Percentiles rank a stretch among this genome's conserved stretches.
Conservation (phyloP, 495 filamentous ascomycete genomes). For the Aspergillus biplanus region DNA sequence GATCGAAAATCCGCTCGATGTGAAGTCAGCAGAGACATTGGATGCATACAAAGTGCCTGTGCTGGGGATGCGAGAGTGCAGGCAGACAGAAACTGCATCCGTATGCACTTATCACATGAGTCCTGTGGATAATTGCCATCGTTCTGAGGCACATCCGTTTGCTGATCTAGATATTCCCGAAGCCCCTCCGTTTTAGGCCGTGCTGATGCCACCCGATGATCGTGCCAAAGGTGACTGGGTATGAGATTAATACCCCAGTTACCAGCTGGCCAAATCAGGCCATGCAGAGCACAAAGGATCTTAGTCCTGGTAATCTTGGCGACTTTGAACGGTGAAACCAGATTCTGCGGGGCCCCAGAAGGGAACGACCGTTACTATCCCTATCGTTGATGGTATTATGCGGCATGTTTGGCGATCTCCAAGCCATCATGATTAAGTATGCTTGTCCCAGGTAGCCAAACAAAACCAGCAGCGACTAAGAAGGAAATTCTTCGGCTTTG, state of each 20-base stretch:
- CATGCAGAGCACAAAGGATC: not conserved
- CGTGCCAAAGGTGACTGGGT: not conserved
- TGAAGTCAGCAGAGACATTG: not conserved
- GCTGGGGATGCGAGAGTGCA: not conserved
- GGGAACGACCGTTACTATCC: not conserved
- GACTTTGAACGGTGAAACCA: not conserved
- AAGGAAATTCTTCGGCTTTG: not conserved
- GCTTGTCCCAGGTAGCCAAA: not conserved
- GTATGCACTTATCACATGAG: not conserved
- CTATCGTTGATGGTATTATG: not conserved
- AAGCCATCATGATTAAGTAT: not conserved
- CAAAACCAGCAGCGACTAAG: not conserved
- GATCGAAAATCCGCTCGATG: not conserved
- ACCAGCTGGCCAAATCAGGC: not conserved
- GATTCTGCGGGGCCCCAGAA: slow-evolving; percentile 1
- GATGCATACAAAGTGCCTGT: not conserved
- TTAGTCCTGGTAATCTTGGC: not conserved
- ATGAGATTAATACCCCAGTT: not conserved
- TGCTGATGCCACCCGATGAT: not conserved
- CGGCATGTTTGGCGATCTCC: not conserved
- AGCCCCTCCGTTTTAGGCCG: not conserved
- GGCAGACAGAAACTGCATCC: not conserved
- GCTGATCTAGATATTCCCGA: not conserved
- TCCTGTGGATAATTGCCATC: not conserved
- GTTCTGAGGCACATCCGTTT: not conserved